Evolutionary conservation across 2,329 filamentous ascomycete genomes (phyloP).

Genomic region (Talaromyces albobiverticillius): DNA sequence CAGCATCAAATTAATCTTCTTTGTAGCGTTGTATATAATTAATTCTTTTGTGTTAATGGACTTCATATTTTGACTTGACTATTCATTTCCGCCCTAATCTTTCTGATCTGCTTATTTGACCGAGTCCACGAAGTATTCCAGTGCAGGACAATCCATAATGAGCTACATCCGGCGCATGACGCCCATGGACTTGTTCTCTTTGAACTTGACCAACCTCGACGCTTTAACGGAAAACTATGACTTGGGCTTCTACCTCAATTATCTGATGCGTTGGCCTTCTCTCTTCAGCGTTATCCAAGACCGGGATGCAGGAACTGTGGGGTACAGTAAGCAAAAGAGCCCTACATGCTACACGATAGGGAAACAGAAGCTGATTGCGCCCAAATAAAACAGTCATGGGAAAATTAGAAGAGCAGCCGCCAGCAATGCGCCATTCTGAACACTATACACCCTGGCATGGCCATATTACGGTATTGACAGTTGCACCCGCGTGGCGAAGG

Average conservation of each 20-base stretch:
- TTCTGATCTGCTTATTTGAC: too few relatives aligned
- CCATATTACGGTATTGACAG: slow-evolving; percentile 93
- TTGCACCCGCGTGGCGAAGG: slow-evolving; percentile 80
- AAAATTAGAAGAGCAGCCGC: slow-evolving; percentile 85
- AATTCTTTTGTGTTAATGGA: too few relatives aligned
- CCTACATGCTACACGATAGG: too few relatives aligned
- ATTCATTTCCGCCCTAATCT: too few relatives aligned
- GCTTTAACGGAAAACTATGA: slow-evolving; percentile 98
- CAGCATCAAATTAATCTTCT: too few relatives aligned
- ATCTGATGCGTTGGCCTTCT: slow-evolving; percentile 92
- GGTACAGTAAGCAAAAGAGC: slow-evolving; percentile 67
- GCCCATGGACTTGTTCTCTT: slow-evolving; percentile 77
- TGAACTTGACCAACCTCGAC: slow-evolving; percentile 94
- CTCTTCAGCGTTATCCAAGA: slow-evolving; percentile 92
- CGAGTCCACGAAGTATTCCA: too few relatives aligned
- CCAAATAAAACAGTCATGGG: slow-evolving; percentile 70
- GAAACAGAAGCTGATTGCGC: neutral
- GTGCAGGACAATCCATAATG: slow-evolving; percentile 51
- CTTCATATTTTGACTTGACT: too few relatives aligned
- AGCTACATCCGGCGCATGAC: slow-evolving; percentile 82
- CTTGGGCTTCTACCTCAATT: slow-evolving; percentile 90
- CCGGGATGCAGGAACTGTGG: slow-evolving; percentile 80
- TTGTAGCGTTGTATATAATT: too few relatives aligned
- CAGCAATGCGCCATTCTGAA: slow-evolving; percentile 69
- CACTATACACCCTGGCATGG: slow-evolving; percentile 99